phyloP scores from a whole-genome alignment of 345 rosid species.

The Brassica rapa region DNA sequence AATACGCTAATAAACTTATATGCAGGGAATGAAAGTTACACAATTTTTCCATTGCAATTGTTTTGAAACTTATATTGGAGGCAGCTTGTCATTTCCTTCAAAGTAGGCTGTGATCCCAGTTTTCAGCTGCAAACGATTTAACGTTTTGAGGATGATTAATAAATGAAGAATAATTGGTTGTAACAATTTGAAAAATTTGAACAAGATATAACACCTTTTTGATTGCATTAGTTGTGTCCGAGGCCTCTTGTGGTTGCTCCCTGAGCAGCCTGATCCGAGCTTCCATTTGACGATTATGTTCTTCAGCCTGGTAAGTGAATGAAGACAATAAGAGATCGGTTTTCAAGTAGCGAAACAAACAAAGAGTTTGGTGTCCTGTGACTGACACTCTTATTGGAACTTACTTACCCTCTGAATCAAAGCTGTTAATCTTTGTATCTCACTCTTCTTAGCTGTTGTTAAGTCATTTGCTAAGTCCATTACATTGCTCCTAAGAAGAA shows the following conservation, averaged over 20 bases:
- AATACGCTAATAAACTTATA: slow-evolving; percentile 10
- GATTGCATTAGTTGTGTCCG: slow-evolving; percentile 41
- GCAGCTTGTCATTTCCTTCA: slow-evolving; percentile 26
- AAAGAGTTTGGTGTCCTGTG: slow-evolving; percentile 2
- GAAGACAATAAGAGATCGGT: neutral
- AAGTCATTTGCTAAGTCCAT: slow-evolving; percentile 52
- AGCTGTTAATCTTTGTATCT: slow-evolving; percentile 54
- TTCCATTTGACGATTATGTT: slow-evolving; percentile 48
- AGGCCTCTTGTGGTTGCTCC: slow-evolving; percentile 43
- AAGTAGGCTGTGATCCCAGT: slow-evolving; percentile 38
- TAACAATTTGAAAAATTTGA: neutral
- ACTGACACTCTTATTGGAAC: neutral
- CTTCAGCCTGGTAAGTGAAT: slow-evolving; percentile 55
- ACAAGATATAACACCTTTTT: slow-evolving; percentile 44
- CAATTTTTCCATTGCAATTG: neutral
- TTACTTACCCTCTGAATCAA: slow-evolving; percentile 58
- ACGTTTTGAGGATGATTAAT: neutral
- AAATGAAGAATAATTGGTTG: neutral
- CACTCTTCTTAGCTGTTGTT: slow-evolving; percentile 55
- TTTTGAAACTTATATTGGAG: slow-evolving; percentile 16
- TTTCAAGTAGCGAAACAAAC: neutral
- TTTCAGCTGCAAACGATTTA: slow-evolving; percentile 46
- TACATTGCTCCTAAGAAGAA: slow-evolving; percentile 59
- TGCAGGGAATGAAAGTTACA: neutral
- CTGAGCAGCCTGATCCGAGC: slow-evolving; percentile 51